A percentile compares a stretch with the other conserved stretches of the same genome.
These are phyloP conservation scores for Huiozyma sinensis DNA, from an alignment of 805 yeast genomes.

Conservation along the genomic window DNA sequence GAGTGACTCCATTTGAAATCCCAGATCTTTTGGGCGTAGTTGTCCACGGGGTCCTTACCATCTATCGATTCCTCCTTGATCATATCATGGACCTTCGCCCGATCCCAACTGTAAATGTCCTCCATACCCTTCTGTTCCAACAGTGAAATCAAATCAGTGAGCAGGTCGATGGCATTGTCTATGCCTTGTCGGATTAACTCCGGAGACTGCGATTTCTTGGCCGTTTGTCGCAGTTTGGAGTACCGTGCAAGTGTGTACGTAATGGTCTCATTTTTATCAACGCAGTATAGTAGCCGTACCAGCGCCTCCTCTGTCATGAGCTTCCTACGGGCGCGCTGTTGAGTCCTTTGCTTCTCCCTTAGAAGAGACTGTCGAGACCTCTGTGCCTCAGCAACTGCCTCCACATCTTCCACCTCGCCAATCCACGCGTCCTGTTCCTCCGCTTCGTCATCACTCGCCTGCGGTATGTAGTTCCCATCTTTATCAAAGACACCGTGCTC, in stretches of 20 bases:
- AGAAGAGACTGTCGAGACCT: constrained; percentile 4
- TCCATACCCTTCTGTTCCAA: constrained; percentile 31
- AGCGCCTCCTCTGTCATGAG: constrained; percentile 25
- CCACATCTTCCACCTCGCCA: constrained; percentile 10
- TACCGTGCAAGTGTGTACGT: constrained; percentile 36
- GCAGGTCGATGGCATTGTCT: constrained; percentile 22
- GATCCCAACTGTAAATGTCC: constrained; percentile 35
- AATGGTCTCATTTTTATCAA: constrained; percentile 41
- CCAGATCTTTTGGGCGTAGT: constrained; percentile 28
- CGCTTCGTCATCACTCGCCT: not conserved
- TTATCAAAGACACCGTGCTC: constrained; percentile 40
- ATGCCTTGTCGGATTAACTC: not conserved
- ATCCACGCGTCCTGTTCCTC: constrained; percentile 17
- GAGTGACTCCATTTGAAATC: constrained; percentile 33
- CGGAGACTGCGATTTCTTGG: constrained; percentile 3
- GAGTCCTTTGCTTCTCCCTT: constrained; percentile 16
- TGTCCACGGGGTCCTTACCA: constrained; percentile 11
- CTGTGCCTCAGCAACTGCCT: constrained; percentile 7
- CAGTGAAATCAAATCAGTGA: constrained; percentile 37
- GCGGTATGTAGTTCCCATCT: constrained; percentile 36
- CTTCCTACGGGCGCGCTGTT: constrained; percentile 9
- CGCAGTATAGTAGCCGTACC: constrained; percentile 21
- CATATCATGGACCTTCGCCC: constrained; percentile 31
- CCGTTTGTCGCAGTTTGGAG: constrained; percentile 20
- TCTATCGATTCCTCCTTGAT: constrained; percentile 19